These are phyloP conservation scores for Rhizopogon vulgaris DNA, from an alignment of 768 basidiomycete genomes.

Conservation along the genomic window DNA sequence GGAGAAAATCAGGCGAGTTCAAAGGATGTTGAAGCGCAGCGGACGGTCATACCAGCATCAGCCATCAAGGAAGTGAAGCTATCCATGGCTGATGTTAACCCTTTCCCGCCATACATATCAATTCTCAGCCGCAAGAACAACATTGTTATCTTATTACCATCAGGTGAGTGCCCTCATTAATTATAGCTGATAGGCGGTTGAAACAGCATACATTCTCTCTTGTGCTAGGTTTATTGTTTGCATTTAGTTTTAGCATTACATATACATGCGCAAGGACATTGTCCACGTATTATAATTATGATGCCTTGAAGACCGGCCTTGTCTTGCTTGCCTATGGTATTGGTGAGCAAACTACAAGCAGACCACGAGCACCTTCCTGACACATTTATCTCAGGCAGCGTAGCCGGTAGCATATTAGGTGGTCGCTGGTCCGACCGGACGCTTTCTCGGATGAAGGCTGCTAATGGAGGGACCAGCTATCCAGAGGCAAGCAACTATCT, in stretches of 20 bases:
- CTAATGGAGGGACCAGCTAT: slow-evolving; percentile 38
- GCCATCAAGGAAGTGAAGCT: slow-evolving; percentile 35
- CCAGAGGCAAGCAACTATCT: slow-evolving; percentile 51
- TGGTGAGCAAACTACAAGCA: slow-evolving; percentile 33
- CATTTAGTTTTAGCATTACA: slow-evolving; percentile 59
- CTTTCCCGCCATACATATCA: slow-evolving; percentile 50
- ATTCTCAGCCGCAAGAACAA: slow-evolving; percentile 66
- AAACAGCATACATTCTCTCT: slow-evolving; percentile 2
- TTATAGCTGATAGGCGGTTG: neutral
- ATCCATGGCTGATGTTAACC: slow-evolving; percentile 66
- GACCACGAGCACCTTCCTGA: neutral
- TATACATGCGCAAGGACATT: slow-evolving; percentile 77
- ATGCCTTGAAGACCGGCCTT: slow-evolving; percentile 67
- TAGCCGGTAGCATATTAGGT: slow-evolving; percentile 51
- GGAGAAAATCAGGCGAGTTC: too few species aligned
- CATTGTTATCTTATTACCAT: slow-evolving; percentile 42
- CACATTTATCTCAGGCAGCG: slow-evolving; percentile 29
- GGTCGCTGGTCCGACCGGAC: slow-evolving; percentile 52
- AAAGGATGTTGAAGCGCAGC: too few species aligned
- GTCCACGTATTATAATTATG: slow-evolving; percentile 54
- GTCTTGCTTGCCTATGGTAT: slow-evolving; percentile 69
- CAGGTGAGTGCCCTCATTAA: slow-evolving; percentile 15
- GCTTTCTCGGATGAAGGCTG: slow-evolving; percentile 32
- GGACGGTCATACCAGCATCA: too few species aligned
- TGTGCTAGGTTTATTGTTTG: slow-evolving; percentile 59